Percentiles rank a stretch among this genome's conserved stretches.
phyloP scores from a whole-genome alignment of 202 grass and related monocot species.

The Bolboschoenoplectus hybrid region DNA sequence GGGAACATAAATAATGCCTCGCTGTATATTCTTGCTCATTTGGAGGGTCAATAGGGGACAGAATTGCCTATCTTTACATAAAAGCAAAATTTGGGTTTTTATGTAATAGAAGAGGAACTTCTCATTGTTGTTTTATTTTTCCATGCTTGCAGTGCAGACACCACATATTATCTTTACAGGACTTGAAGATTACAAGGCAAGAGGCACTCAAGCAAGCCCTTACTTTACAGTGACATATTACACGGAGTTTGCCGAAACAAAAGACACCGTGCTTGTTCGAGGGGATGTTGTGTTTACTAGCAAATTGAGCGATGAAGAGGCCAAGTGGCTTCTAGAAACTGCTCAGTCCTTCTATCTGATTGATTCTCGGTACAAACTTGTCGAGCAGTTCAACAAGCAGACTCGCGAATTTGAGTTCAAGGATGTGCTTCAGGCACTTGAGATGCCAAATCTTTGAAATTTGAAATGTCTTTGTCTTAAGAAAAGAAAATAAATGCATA shows the following conservation, averaged over 20 bases:
- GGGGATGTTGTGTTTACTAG: constrained; percentile 94
- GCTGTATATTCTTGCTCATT: constrained; percentile 6
- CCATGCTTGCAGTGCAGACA: constrained; percentile 59
- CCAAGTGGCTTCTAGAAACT: constrained; percentile 72
- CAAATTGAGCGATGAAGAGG: constrained; percentile 76
- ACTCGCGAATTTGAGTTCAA: constrained; percentile 83
- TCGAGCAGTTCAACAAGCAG: constrained; percentile 90
- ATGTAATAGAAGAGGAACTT: neutral
- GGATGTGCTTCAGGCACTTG: constrained; percentile 77
- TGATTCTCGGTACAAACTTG: constrained; percentile 71
- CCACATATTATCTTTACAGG: constrained; percentile 93
- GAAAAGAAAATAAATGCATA: constrained; percentile 6
- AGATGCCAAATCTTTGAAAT: constrained; percentile 78
- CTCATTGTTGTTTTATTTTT: constrained; percentile 14
- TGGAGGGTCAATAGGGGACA: neutral
- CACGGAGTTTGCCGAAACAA: constrained; percentile 74
- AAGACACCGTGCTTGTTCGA: constrained; percentile 75
- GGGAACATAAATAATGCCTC: neutral
- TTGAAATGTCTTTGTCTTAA: neutral
- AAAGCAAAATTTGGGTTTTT: neutral
- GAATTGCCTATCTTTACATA: neutral
- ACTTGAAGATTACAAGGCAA: constrained; percentile 97
- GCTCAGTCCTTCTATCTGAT: constrained; percentile 91
- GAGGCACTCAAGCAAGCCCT: constrained; percentile 94
- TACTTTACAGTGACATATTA: constrained; percentile 80